Evolutionary conservation across 306 rosid genomes (phyloP), one percentile per base, ranked within the genome.

Genomic region (Dicorynia guianensis): DNA sequence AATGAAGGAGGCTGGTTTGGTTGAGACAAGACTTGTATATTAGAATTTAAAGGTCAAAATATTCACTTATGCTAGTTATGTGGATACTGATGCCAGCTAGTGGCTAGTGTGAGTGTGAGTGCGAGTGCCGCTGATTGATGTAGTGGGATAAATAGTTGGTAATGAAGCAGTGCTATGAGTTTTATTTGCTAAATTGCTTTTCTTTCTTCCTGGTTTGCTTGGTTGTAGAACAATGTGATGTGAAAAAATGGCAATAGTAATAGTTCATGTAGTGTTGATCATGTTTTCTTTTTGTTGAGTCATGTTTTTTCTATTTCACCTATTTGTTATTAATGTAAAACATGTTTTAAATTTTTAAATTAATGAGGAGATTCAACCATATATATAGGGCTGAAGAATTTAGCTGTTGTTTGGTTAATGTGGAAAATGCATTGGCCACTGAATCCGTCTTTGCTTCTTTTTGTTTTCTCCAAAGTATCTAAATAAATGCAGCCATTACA

Each of bases 41-140:
- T 80, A 60, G 67, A 20, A 15, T 68, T 69, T 5, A 18, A 72
- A 42, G 48, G 60, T 63, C 25, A 42, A 38, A 34, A 47, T 71
- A 10, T n/a, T 50, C 49, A 19, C 15, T 60, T 35, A 44, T 66
- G 43, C 61, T 18, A 59, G 19, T 62, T 25, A 38, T 53, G 34
- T 62, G 42, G 74, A 36, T 61, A 66, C 7, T 48, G 46, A 64
- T 58, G 55, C 18, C 44, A 42, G 17, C 20, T 25, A 7, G 49
- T n/a, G n/a, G n/a, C n/a, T n/a, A n/a, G n/a, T n/a, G n/a, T n/a
- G n/a, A n/a, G n/a, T n/a, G n/a, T n/a, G n/a, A n/a, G n/a, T 61
- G 15, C 54, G 25, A 70, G 70, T 44, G 50, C n/a, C 17, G 67
- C 36, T 58, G 42, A 77, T 14, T 68, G 75, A 8, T 12, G 39